Evolutionary conservation across 140 eudicot species (phyloP), one percentile per base, ranked within the genome.

Genomic region (Flaveria floridana): DNA sequence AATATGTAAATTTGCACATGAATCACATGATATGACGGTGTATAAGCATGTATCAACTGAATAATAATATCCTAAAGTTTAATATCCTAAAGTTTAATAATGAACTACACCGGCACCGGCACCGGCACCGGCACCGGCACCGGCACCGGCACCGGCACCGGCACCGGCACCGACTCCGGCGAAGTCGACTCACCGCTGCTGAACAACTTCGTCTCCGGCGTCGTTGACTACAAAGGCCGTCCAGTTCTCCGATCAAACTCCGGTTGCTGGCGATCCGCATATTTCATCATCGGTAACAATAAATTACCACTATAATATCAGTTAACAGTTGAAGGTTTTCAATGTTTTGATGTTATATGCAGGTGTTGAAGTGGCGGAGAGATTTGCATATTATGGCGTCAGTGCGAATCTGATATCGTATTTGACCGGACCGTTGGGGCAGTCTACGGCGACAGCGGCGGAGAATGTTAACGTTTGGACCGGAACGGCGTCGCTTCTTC

Each of bases 211-310:
- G 87, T 84, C 70, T 61, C 70, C 14, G 89, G 87, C 65, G 62
- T 62, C 6, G 78, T 79, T 15, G 91, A 87, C 85, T 84, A 66
- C 84, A 84, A 72, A 71, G 83, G 85, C 44, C 88, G 78, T 50
- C 85, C 83, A 28, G 86, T 79, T 42, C 69, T 74, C 47, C 39
- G 91, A 79, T 84, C 85, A 66, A 75, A 81, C 74, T 81, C 87
- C 42, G 94, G 90, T 46, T 67, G 75, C 77, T 87, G 93, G 93
- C 78, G 66, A 67, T 87, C 89, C n/a, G 89, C 92, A 20, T 75
- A 67, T 11, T 87, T 87, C 78, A 87, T 85, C 75, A 87, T 86
- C 26, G 85, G 95, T 88, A 28, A 28, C 34, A 28, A 28, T 28
- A 3, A 28, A 28, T 3, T 4, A 28, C 34, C 34, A 28, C 34